Base-by-base conservation (phyloP, 805 yeast species). In the Kodamaea restingae region DNA sequence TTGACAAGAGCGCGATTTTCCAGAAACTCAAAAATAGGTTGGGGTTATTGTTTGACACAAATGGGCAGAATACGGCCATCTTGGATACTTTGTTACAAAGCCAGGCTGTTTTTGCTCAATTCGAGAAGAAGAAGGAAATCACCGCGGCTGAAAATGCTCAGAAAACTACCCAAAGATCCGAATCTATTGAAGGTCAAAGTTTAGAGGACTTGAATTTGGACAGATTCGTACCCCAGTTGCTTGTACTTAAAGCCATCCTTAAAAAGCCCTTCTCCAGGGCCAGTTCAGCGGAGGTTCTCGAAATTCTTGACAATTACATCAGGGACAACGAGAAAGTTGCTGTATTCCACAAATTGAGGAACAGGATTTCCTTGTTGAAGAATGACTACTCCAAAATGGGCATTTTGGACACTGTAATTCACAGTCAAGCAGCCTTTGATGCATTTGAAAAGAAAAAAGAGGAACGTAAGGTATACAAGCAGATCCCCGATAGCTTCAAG, bases 381-480 rank as follows among this genome's bases (percentile, higher is more conserved):
- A 49, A 75, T 21, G 81, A 81, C 48, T 81, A 82, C 12, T 83
- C 81, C 1, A 73, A 76, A 48, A 65, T 81, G 2, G 74, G 73
- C 37, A 67, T 76, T 10, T 67, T 81, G 49, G 88, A 81, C 49
- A 63, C 81, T 1, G 51, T 81, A 28, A 51, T 77, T 15, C 71
- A 74, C 36, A 76, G 74, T 43, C 75, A 74, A 38, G n/a, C 21
- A 1, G 51, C 44, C 2, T 54, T 54, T 36, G 47, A 44, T 2
- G 22, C 42, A 11, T 47, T 55, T 33, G 60, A 55, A 30, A 47
- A 38, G 36, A 44, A 27, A 37, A 25, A 20, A 40, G 26, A 30
- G 11, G 31, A 18, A 18, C 20, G 20, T 18, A 17, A 18, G 18
- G 32, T 28, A 3, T 38, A 38, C 37, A 38, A 20, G 10, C 41